phyloP scores from a whole-genome alignment of 2,329 filamentous ascomycete species.

The Tricladium varicosporioides region DNA sequence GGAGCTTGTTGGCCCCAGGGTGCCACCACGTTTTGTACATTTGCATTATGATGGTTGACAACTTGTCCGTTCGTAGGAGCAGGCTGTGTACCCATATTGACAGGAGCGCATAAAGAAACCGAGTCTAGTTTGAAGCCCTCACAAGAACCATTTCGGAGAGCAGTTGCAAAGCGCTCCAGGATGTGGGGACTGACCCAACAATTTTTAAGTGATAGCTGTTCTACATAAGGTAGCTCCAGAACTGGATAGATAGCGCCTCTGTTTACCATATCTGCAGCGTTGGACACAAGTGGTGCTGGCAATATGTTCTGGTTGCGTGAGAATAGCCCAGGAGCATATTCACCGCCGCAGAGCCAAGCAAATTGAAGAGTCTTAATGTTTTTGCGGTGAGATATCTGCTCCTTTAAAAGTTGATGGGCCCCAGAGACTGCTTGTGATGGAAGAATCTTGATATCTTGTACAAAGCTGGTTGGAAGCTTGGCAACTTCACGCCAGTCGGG shows the following conservation, averaged over 20 bases:
- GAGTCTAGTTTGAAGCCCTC: conserved; percentile 58
- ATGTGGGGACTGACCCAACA: conserved; percentile 65
- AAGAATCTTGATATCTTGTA: conserved; percentile 46
- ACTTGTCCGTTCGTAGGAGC: conserved; percentile 6
- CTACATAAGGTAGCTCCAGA: conserved; percentile 54
- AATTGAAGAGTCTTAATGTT: conserved; percentile 59
- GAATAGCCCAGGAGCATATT: conserved; percentile 59
- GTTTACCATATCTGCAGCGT: conserved; percentile 35
- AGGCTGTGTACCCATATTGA: conserved; percentile 19
- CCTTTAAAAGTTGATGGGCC: conserved; percentile 52
- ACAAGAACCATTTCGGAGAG: conserved; percentile 38
- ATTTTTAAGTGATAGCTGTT: conserved; percentile 62
- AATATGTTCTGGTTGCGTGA: conserved; percentile 62
- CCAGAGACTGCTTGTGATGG: conserved; percentile 50
- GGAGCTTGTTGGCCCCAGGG: not conserved
- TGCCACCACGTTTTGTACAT: not conserved
- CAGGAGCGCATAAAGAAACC: conserved; percentile 58
- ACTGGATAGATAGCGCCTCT: conserved; percentile 30
- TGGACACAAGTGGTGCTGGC: conserved; percentile 52
- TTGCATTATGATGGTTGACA: not conserved
- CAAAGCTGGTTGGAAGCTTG: conserved; percentile 49
- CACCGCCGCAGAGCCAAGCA: conserved; percentile 67
- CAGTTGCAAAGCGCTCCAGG: conserved; percentile 49
- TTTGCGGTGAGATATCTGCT: conserved; percentile 45
- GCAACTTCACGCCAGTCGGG: conserved; percentile 64